These are phyloP conservation scores for Wallacemonas sp. DNA, from an alignment of 208 protist genomes.

Conservation along the genomic window DNA sequence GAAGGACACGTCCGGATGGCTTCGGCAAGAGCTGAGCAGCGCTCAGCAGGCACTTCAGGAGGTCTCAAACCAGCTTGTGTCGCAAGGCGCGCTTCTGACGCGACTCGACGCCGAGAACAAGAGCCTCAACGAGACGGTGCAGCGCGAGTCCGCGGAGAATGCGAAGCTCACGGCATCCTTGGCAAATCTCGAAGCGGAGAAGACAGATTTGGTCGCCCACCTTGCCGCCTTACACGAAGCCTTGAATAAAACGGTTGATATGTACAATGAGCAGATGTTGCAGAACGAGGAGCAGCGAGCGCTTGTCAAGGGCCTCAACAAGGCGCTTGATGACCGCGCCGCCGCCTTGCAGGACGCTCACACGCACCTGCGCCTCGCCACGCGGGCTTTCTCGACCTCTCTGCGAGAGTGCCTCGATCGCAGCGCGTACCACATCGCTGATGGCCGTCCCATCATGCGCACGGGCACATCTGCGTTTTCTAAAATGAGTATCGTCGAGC, in stretches of 20 bases:
- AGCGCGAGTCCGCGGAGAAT: conserved; percentile 19
- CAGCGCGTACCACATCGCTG: neutral
- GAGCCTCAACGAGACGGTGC: conserved; percentile 15
- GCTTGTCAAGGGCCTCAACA: neutral
- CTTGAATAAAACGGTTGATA: neutral
- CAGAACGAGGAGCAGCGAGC: conserved; percentile 6
- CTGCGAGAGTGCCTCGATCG: conserved; percentile 1
- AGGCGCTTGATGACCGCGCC: neutral
- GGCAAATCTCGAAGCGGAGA: neutral
- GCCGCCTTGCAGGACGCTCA: neutral
- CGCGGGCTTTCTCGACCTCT: neutral
- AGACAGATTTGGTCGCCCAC: too few relatives aligned
- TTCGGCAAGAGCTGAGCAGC: neutral
- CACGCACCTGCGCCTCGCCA: neutral
- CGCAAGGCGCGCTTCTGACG: neutral
- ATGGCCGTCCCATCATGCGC: neutral
- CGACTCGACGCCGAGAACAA: conserved; percentile 7
- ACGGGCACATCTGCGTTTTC: too few relatives aligned
- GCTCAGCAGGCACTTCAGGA: conserved; percentile 1
- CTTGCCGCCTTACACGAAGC: neutral
- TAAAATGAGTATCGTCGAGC: neutral
- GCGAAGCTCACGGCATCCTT: neutral
- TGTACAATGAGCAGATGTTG: conserved; percentile 1
- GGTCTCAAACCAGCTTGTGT: conserved; percentile 9
- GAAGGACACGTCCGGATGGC: neutral